Conservation (phyloP, 441 rosid species). For the Macaranga tanarius region DNA sequence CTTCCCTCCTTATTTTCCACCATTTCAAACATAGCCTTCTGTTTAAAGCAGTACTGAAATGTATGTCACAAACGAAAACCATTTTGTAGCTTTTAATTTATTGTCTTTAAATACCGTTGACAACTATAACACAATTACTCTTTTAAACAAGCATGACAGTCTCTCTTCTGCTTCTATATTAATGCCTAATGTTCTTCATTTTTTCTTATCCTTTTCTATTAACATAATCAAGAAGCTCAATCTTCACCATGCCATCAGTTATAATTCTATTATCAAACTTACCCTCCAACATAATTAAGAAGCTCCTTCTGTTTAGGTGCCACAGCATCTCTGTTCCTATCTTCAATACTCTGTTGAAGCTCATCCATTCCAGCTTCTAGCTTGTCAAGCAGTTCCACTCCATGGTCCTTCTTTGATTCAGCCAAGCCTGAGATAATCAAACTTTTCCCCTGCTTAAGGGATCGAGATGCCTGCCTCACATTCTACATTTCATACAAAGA, state of each 20-base stretch:
- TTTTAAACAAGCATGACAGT: neutral
- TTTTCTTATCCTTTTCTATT: neutral
- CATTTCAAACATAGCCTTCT: no score
- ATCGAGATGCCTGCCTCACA: constrained; percentile 80
- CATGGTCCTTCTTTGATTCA: constrained; percentile 83
- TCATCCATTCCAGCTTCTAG: constrained; percentile 85
- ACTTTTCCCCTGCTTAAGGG: constrained; percentile 72
- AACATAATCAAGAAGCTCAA: neutral
- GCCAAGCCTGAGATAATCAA: constrained; percentile 76
- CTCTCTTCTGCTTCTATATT: neutral
- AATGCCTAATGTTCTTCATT: neutral
- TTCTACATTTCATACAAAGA: constrained; percentile 52
- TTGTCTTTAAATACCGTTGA: neutral
- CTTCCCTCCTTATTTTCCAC: no score
- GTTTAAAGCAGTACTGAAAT: constrained; percentile 5
- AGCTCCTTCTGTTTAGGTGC: constrained; percentile 89
- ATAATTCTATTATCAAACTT: constrained; percentile 29
- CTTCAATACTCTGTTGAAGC: constrained; percentile 78
- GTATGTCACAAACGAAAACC: neutral
- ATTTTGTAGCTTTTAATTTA: constrained; percentile 4
- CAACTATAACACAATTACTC: neutral
- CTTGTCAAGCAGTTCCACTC: constrained; percentile 72
- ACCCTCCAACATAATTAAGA: constrained; percentile 89
- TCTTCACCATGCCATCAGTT: neutral
- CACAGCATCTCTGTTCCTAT: constrained; percentile 84